Evolutionary conservation across 257 asterid species (phyloP).

Genomic region (Rauvolfia tetraphylla): DNA sequence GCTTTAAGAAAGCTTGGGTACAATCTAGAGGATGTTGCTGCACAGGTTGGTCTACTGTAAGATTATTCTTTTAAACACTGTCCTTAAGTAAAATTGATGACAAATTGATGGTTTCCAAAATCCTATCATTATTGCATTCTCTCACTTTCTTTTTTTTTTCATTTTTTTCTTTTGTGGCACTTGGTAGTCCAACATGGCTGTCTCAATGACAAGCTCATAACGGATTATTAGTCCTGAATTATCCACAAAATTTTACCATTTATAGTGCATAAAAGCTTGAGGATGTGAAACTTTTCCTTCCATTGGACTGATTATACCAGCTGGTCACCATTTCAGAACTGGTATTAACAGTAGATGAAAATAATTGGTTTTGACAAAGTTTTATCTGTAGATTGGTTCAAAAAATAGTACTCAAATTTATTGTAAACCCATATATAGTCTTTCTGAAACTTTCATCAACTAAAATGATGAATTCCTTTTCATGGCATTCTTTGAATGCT

Average conservation of each 20-base stretch:
- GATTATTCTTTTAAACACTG: neutral
- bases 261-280: neutral
- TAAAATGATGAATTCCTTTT: neutral
- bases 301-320: neutral
- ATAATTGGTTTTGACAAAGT: neutral
- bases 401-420: neutral
- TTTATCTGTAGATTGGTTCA: neutral
- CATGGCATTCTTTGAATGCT: neutral
- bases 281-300: neutral
- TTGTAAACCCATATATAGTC: neutral
- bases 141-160: neutral
- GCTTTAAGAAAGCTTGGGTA: slow-evolving; percentile 54
- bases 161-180: too few relatives aligned
- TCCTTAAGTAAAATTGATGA: neutral
- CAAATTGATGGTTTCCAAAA: neutral
- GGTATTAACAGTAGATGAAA: neutral
- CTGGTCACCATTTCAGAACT: neutral
- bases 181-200: too few relatives aligned
- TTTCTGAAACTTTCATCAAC: neutral
- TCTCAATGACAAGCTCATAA: neutral
- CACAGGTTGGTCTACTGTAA: slow-evolving; percentile 32
- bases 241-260: neutral
- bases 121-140: neutral
- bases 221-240: neutral
- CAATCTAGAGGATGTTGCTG: slow-evolving; percentile 44